Base-by-base conservation (phyloP, 2,329 filamentous ascomycete genomes). In the Ophiostoma novo-ulmi region DNA sequence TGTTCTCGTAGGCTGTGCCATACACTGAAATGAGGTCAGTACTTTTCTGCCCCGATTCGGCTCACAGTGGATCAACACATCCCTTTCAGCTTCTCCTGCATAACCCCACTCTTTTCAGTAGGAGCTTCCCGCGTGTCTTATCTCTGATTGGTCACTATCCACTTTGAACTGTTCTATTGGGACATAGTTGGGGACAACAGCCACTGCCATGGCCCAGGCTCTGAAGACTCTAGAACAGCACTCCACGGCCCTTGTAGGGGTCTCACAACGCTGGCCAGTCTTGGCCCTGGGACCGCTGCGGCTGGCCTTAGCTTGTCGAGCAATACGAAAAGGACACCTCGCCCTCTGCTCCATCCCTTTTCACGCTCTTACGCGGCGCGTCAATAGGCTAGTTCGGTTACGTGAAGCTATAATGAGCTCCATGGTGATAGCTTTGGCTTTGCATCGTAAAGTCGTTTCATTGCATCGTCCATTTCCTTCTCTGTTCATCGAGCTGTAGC, bases 241-340 rank as follows among this genome's bases (percentile, higher is more conserved):
- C 44, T 20, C 13, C 44, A 52, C 44, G 20, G 17, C 14, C 58
- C 58, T 26, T 63, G 58, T 63, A 63, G 58, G 58, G 26, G 58
- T 63, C 26, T 63, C 58, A 65, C 61, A 35, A 63, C 26, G 26
- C 31, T 64, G 11, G 26, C 14, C 35, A 17, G 20, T 22, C 36
- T 39, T 39, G 63, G 35, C 35, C 36, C 35, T 22, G n/a, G n/a
- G 20, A 41, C 20, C 10, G 63, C 63, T 67, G 39, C 65, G 64
- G 64, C 64, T 66, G 64, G 64, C 20, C n/a, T 22, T 39, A 66
- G 64, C 36, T 31, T 26, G 52, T 22, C 64, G 8, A 17, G 65
- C 65, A 41, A 71, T 67, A 69, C 69, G 70, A 71, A 71, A 69
- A 72, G 71, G 71, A 72, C 71, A 72, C 71, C 61, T 72, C 41